These are phyloP conservation scores for Nicotiana undulata DNA, from an alignment of 257 asterid genomes.

Conservation along the genomic window DNA sequence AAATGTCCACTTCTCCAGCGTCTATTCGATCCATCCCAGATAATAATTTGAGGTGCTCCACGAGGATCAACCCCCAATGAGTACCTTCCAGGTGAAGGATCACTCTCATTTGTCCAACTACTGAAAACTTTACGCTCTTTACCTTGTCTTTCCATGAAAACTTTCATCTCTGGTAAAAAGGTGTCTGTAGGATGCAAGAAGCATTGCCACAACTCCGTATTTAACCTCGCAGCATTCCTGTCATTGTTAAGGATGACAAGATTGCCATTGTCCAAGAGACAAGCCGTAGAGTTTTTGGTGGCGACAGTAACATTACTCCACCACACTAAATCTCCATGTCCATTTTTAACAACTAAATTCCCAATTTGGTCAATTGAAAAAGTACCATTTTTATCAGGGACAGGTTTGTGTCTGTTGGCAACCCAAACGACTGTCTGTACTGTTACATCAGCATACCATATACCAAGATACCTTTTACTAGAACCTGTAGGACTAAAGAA, in stretches of 20 bases:
- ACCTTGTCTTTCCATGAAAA: constrained; percentile 7
- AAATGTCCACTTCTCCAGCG: constrained; percentile 80
- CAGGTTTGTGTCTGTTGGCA: constrained; percentile 57
- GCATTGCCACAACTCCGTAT: constrained; percentile 38
- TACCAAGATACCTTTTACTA: constrained; percentile 46
- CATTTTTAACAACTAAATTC: constrained; percentile 34
- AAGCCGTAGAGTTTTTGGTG: constrained; percentile 30
- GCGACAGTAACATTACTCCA: constrained; percentile 23
- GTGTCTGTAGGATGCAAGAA: constrained; percentile 56
- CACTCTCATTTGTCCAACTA: constrained; percentile 48
- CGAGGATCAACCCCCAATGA: constrained; percentile 62
- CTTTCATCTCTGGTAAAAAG: constrained; percentile 51
- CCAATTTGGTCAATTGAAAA: constrained; percentile 28
- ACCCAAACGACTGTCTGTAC: constrained; percentile 57
- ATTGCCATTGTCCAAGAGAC: constrained; percentile 41
- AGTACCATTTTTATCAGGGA: constrained; percentile 38
- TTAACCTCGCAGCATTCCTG: background rate
- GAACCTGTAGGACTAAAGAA: constrained; percentile 57
- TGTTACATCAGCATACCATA: constrained; percentile 38
- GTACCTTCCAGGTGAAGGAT: constrained; percentile 61
- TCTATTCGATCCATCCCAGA: constrained; percentile 55
- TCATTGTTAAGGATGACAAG: constrained; percentile 16
- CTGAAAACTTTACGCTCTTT: constrained; percentile 34
- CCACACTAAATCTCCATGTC: constrained; percentile 29
- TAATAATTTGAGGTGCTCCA: constrained; percentile 66